Conservation (phyloP, 163 green algal species). For the Prototheca cutis region DNA sequence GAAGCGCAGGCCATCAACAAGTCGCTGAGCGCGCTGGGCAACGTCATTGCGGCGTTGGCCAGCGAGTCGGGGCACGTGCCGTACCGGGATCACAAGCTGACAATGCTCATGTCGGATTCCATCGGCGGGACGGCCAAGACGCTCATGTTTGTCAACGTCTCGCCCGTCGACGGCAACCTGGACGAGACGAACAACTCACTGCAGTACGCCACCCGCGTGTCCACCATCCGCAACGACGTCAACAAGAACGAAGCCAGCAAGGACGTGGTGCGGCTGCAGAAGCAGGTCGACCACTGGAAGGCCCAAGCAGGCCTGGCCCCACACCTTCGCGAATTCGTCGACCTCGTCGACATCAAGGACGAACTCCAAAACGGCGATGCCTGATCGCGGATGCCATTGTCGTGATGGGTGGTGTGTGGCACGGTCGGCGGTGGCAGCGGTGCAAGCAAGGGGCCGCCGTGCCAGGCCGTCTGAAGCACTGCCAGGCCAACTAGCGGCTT, state of each 20-base stretch:
- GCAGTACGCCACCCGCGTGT: constrained; percentile 88
- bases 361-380: constrained; percentile 18
- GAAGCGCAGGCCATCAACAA: constrained; percentile 99
- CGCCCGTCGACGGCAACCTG: constrained; percentile 71
- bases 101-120: constrained; percentile 95
- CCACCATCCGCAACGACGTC: constrained; percentile 90
- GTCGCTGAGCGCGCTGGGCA: constrained; percentile 83
- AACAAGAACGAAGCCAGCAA: constrained; percentile 73
- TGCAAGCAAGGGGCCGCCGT: no score
- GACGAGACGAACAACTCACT: constrained; percentile 83
- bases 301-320: constrained; percentile 53
- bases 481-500: not conserved
- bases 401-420: no score
- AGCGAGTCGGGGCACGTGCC: constrained; percentile 74
- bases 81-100: constrained; percentile 98
- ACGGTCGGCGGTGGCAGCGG: no score
- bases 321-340: constrained; percentile 34
- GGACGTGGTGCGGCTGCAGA: constrained; percentile 65
- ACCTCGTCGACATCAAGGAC: constrained; percentile 26
- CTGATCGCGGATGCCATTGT: no score
- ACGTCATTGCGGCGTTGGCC: constrained; percentile 77
- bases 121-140: constrained; percentile 96
- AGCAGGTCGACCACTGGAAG: constrained; percentile 64
- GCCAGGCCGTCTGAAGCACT: no score
- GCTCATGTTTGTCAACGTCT: constrained; percentile 98